These are phyloP conservation scores for Paraconiothyrium brasiliense DNA, from an alignment of 2,329 filamentous ascomycete genomes.

Conservation along the genomic window DNA sequence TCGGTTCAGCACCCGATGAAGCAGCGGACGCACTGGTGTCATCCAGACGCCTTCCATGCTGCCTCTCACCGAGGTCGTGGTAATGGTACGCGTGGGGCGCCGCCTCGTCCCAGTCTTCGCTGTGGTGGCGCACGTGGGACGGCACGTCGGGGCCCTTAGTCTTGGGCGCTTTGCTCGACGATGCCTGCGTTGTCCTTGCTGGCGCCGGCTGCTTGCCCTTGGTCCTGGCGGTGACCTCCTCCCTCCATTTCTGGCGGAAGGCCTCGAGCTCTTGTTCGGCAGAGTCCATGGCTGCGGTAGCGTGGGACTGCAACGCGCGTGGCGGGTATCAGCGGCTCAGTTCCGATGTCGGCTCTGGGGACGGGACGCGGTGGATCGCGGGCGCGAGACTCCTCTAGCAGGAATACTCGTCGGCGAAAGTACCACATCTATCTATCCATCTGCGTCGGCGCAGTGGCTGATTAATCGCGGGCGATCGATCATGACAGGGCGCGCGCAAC, in stretches of 20 bases:
- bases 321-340: conserved; percentile 35
- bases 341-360: conserved; percentile 39
- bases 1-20: conserved; percentile 61
- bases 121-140: conserved; percentile 37
- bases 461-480: conserved; percentile 13
- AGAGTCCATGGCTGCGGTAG: conserved; percentile 30
- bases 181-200: conserved; percentile 29
- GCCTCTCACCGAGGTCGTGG: conserved; percentile 58
- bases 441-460: not conserved
- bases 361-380: conserved; percentile 21
- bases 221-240: conserved; percentile 73
- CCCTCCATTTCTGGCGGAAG: conserved; percentile 86
- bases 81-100: conserved; percentile 56
- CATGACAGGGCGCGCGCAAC: conserved; percentile 25
- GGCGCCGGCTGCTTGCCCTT: conserved; percentile 40
- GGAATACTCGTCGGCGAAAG: conserved; percentile 32
- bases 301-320: conserved; percentile 30
- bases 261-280: conserved; percentile 77
- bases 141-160: conserved; percentile 35
- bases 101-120: conserved; percentile 52
- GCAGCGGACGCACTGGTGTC: conserved; percentile 52
- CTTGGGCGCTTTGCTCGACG: conserved; percentile 34
- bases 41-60: conserved; percentile 55
- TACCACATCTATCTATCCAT: conserved; percentile 14
- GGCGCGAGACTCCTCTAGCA: conserved; percentile 26